Conservation (phyloP, 805 yeast species). For the Suhomyces sp. region DNA sequence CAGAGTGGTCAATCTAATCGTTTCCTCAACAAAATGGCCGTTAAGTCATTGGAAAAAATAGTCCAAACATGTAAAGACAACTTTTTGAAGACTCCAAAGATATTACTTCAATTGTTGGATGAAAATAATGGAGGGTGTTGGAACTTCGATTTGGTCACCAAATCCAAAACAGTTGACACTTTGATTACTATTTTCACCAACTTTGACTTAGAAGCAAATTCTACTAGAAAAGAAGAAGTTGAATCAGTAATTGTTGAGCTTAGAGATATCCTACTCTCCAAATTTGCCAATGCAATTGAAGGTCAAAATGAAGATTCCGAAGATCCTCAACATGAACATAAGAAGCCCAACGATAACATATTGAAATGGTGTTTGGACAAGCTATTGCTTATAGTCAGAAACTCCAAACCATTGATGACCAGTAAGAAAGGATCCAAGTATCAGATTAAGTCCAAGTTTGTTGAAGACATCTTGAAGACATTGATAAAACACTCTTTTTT, state of each 20-base stretch:
- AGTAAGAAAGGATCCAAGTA: constrained; percentile 6
- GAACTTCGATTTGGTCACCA: constrained; percentile 75
- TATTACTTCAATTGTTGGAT: constrained; percentile 25
- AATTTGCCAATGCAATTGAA: constrained; percentile 22
- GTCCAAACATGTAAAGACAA: constrained; percentile 35
- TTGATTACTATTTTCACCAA: constrained; percentile 25
- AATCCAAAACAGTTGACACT: constrained; percentile 59
- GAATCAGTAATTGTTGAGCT: constrained; percentile 19
- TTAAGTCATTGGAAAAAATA: constrained; percentile 45
- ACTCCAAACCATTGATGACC: constrained; percentile 34
- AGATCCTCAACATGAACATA: constrained; percentile 7
- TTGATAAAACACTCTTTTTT: constrained; percentile 45
- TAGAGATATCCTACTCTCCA: constrained; percentile 20
- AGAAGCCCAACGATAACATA: constrained; percentile 32
- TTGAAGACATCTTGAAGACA: constrained; percentile 37
- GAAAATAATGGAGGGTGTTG: constrained; percentile 49
- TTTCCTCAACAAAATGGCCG: constrained; percentile 64
- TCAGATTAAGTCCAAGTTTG: constrained; percentile 15
- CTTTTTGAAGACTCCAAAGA: constrained; percentile 37
- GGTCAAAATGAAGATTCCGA: constrained; percentile 20
- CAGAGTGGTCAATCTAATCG: constrained; percentile 70
- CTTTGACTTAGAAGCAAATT: constrained; percentile 9
- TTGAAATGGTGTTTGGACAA: constrained; percentile 62
- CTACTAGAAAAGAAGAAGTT: constrained; percentile 9
- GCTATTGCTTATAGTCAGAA: constrained; percentile 49